Base-by-base conservation (phyloP, 2,329 filamentous ascomycete species). In the Curvularia eragrostidis region DNA sequence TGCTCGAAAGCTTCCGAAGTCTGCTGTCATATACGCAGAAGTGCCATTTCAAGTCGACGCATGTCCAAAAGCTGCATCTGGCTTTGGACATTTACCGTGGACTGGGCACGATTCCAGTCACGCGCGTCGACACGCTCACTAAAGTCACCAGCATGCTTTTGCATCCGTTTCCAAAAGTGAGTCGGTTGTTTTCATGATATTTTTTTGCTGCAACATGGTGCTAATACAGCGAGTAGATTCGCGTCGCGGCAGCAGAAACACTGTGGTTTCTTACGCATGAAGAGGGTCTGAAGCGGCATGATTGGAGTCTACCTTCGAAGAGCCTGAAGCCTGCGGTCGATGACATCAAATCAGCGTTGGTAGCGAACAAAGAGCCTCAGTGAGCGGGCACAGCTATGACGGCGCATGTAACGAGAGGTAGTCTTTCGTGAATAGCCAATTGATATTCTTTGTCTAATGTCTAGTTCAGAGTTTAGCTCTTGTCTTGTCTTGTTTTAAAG, bases 131-230 rank as follows among this genome's bases (percentile, higher is more conserved):
- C 19, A 89, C 89, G 3, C 76, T 87, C 52, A 87, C 84, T 71
- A 91, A 93, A 73, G 79, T 97, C 39, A 84, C 85, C 0, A 87
- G 84, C 21, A 85, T 97, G 80, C 79, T 97, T 62, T 77, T 87
- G 56, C 94, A 97, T 79, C 91, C 91, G 0, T 97, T 91, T 82
- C 92, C 93, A 5, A 85, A 85, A 68, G 87, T 96, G 65, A 21
- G 15, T 32, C 10, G 12, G 3, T 6, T 28, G 10, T 5, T 12
- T 38, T 15, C 13, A 13, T 23, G 9, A 5, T 9, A 4, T 23
- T 9, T 13, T 21, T 13, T 18, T 12, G 12, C 19, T 42, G 23
- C 3, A 23, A n/a, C n/a, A n/a, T 12, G 26, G 19, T 18, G 24
- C 55, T 67, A n/a, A 66, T 23, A 5, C 24, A 19, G 26, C 1